Evolutionary conservation across 352 stramenopile species (phyloP).

Genomic region (Phytophthora fragariaefolia): DNA sequence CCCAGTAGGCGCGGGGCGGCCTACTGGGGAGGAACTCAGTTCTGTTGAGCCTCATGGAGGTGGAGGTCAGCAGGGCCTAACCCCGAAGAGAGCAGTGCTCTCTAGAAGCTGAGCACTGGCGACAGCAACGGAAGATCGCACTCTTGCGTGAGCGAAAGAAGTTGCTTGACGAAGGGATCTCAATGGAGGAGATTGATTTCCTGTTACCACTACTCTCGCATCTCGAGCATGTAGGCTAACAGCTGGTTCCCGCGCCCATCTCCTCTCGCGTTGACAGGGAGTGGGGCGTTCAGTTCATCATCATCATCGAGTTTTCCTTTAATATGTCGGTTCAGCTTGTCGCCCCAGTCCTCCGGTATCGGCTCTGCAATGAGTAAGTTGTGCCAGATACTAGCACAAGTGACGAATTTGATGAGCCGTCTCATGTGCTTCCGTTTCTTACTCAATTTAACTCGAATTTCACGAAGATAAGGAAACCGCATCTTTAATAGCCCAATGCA

Average conservation of each 20-base stretch:
- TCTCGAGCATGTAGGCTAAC: constrained; percentile 20
- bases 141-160: constrained; percentile 27
- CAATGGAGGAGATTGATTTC: constrained; percentile 16
- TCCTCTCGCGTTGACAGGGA: constrained; percentile 8
- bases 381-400: constrained; percentile 24
- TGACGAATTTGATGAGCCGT: constrained; percentile 21
- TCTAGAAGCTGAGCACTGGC: constrained; percentile 24
- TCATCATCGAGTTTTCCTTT: constrained; percentile 16
- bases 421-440: constrained; percentile 18
- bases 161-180: constrained; percentile 25
- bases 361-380: constrained; percentile 31
- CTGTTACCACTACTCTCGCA: constrained; percentile 11
- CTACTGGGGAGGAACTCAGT: too few species aligned
- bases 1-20: too few species aligned
- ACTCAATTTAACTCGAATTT: neutral
- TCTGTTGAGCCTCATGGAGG: too few species aligned
- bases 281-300: constrained; percentile 21
- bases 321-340: constrained; percentile 1
- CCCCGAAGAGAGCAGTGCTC: too few species aligned
- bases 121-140: constrained; percentile 5
- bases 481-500: constrained; percentile 3
- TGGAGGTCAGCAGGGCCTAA: too few species aligned
- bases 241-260: constrained; percentile 15
- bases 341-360: constrained; percentile 12
- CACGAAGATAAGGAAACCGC: neutral